Evolutionary conservation across 257 asterid species (phyloP).

Genomic region (Solanum ossicruentum): DNA sequence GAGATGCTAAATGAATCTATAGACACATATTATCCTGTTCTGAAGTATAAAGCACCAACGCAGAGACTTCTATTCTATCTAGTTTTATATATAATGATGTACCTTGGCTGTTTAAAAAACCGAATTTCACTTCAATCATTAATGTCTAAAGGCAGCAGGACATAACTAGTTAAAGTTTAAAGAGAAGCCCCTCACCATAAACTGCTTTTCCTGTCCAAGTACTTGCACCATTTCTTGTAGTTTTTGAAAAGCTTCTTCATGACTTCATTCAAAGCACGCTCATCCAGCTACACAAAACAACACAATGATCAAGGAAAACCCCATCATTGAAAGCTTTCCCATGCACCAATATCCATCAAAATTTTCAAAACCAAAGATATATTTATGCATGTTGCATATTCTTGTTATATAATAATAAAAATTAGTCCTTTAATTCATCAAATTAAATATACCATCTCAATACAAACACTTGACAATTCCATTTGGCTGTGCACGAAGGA

Average conservation of each 20-base stretch:
- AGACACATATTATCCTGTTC: not conserved
- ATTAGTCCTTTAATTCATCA: not conserved
- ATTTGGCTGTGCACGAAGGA: not conserved
- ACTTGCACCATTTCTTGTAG: conserved; percentile 99
- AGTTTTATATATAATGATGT: not conserved
- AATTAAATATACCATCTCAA: not conserved
- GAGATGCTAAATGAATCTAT: not conserved
- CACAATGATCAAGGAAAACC: not conserved
- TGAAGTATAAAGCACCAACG: not conserved
- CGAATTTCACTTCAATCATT: not conserved
- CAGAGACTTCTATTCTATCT: not conserved
- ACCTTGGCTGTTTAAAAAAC: not conserved
- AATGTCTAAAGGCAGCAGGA: not conserved
- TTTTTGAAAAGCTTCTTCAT: conserved; percentile 98
- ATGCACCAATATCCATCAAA: not conserved
- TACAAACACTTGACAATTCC: not conserved
- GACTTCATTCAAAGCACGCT: conserved; percentile 93
- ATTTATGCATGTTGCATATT: not conserved
- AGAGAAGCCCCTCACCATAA: conserved; percentile 44
- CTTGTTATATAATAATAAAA: not conserved
- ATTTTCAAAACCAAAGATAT: not conserved
- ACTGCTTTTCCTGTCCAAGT: conserved; percentile 92
- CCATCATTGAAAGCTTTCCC: not conserved
- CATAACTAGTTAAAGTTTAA: not conserved
- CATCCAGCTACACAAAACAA: conserved; percentile 61